Percentiles rank a stretch among this genome's conserved stretches.
Evolutionary conservation across 2,329 filamentous ascomycete species (phyloP).

Genomic region (Botrytis elliptica): DNA sequence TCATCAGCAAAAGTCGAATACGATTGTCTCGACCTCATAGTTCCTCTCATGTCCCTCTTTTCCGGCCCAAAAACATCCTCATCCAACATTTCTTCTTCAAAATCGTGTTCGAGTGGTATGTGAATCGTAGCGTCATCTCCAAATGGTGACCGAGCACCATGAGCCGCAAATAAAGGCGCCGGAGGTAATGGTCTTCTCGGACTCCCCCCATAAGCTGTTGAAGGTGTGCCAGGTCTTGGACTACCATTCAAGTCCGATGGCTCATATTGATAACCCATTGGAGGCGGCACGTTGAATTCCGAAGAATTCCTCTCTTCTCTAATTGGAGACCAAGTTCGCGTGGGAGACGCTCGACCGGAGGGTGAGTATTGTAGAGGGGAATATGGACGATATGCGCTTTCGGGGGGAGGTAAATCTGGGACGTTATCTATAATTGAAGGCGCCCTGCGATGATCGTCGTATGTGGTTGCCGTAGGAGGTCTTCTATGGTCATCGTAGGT

Average conservation of each 20-base stretch:
- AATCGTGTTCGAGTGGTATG: slow-evolving; percentile 63
- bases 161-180: slow-evolving; percentile 74
- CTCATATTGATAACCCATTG: slow-evolving; percentile 74
- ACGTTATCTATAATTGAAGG: slow-evolving; percentile 57
- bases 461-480: slow-evolving; percentile 44
- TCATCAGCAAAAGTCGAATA: slow-evolving; percentile 43
- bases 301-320: slow-evolving; percentile 42
- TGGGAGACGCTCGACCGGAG: slow-evolving; percentile 51
- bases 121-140: slow-evolving; percentile 68
- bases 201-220: slow-evolving; percentile 83
- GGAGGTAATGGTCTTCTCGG: slow-evolving; percentile 84
- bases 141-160: slow-evolving; percentile 49
- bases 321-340: slow-evolving; percentile 59
- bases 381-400: slow-evolving; percentile 57
- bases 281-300: slow-evolving; percentile 66
- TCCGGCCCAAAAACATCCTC: slow-evolving; percentile 64
- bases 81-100: slow-evolving; percentile 55
- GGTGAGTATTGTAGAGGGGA: slow-evolving; percentile 45
- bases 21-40: slow-evolving; percentile 40
- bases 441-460: slow-evolving; percentile 37
- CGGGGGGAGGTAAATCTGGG: slow-evolving; percentile 60
- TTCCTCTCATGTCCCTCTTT: slow-evolving; percentile 28
- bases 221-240: slow-evolving; percentile 85
- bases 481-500: slow-evolving; percentile 28
- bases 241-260: slow-evolving; percentile 85